These are phyloP conservation scores for Solanum dulcamara DNA, from an alignment of 257 asterid genomes.

Conservation along the genomic window DNA sequence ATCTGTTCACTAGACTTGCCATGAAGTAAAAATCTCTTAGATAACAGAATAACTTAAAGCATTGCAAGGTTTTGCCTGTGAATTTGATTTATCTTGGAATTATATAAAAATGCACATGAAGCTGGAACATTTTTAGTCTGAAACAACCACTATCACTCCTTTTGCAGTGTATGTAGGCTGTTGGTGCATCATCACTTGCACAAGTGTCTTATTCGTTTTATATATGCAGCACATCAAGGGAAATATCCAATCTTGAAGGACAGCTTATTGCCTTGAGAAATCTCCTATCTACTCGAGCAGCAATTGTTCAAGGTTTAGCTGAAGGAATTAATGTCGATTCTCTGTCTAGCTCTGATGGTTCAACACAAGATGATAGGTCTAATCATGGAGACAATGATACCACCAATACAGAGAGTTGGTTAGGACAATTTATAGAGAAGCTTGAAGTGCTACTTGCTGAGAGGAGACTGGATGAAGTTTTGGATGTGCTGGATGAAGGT, in stretches of 20 bases:
- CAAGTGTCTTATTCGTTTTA: constrained; percentile 4
- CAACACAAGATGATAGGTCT: constrained; percentile 19
- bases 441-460: constrained; percentile 76
- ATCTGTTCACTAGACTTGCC: not conserved
- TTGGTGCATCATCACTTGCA: constrained; percentile 3
- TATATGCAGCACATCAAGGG: constrained; percentile 71
- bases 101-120: not conserved
- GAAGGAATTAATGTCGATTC: constrained; percentile 63
- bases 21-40: not conserved
- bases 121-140: not conserved
- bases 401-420: constrained; percentile 49
- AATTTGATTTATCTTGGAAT: not conserved
- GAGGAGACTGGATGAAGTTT: constrained; percentile 68
- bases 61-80: not conserved
- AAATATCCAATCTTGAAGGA: constrained; percentile 89
- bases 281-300: constrained; percentile 59
- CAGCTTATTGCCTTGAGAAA: constrained; percentile 75
- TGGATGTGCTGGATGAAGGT: constrained; percentile 61
- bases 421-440: constrained; percentile 42
- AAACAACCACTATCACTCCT: not conserved
- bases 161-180: constrained; percentile 7
- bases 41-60: not conserved
- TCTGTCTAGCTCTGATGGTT: constrained; percentile 24
- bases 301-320: constrained; percentile 51
- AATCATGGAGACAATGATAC: constrained; percentile 28